Conservation (phyloP, 2,329 filamentous ascomycete genomes). For the Daldinia sp. region DNA sequence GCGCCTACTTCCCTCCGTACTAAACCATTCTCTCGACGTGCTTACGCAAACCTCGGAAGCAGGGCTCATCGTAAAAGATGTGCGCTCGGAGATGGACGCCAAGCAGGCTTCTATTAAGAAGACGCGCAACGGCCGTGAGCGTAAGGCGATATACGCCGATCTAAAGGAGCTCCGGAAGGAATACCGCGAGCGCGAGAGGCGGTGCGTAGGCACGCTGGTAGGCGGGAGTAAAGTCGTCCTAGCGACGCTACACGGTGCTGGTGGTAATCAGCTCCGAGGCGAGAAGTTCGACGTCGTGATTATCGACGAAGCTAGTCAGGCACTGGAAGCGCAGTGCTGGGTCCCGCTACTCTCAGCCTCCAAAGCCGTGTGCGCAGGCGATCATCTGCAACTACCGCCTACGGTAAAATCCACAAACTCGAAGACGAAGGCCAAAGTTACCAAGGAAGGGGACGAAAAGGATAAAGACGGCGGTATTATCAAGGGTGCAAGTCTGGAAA, state of each 20-base stretch:
- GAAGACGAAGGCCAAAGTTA: constrained; percentile 63
- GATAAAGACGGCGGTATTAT: constrained; percentile 45
- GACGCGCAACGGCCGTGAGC: constrained; percentile 82
- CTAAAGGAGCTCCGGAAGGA: constrained; percentile 88
- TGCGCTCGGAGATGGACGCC: constrained; percentile 90
- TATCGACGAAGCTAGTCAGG: constrained; percentile 96
- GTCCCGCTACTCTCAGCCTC: constrained; percentile 83
- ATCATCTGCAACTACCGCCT: constrained; percentile 93
- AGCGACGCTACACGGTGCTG: constrained; percentile 91
- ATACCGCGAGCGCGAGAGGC: constrained; percentile 84
- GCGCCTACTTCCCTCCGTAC: constrained; percentile 85
- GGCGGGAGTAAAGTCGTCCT: constrained; percentile 86
- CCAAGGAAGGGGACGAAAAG: constrained; percentile 55
- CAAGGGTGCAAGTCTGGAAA: constrained; percentile 77
- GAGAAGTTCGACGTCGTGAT: constrained; percentile 93
- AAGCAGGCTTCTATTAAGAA: constrained; percentile 92
- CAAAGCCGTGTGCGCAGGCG: constrained; percentile 91
- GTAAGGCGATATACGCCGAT: constrained; percentile 84
- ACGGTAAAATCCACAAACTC: constrained; percentile 86
- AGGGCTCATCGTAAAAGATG: constrained; percentile 87
- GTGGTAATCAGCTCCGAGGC: constrained; percentile 82
- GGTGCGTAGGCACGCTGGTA: constrained; percentile 82
- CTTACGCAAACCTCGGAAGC: constrained; percentile 92
- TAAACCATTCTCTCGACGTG: constrained; percentile 91
- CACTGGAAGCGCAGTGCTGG: constrained; percentile 97